These are phyloP conservation scores for Gossypium schwendimanii DNA, from an alignment of 441 rosid genomes.

Conservation along the genomic window DNA sequence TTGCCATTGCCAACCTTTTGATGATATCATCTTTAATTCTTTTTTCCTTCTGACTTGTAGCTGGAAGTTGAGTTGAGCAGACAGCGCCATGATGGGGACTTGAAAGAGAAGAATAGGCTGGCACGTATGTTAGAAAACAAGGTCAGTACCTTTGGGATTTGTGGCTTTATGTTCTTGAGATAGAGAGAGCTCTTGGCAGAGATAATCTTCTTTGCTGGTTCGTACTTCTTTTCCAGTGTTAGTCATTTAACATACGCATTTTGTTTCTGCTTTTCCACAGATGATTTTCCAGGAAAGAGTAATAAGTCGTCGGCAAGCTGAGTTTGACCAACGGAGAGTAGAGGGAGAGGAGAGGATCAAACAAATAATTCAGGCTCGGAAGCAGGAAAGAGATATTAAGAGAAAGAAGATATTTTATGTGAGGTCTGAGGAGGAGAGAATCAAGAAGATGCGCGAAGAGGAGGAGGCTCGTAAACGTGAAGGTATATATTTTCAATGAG, in stretches of 20 bases:
- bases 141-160: constrained; percentile 35
- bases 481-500: constrained; percentile 38
- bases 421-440: constrained; percentile 63
- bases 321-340: constrained; percentile 52
- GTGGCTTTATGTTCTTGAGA: background rate
- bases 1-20: background rate
- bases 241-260: background rate
- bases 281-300: constrained; percentile 64
- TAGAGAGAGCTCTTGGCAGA: background rate
- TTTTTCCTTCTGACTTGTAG: constrained; percentile 32
- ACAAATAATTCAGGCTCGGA: constrained; percentile 54
- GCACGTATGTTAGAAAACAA: constrained; percentile 66
- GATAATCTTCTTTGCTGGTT: background rate
- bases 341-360: constrained; percentile 76
- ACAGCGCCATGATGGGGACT: constrained; percentile 92
- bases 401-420: constrained; percentile 72
- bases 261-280: constrained; percentile 27
- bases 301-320: constrained; percentile 53
- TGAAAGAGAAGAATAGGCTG: constrained; percentile 81
- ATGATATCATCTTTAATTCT: background rate
- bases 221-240: background rate
- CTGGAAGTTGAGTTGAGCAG: constrained; percentile 79
- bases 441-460: constrained; percentile 59
- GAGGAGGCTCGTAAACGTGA: constrained; percentile 82
- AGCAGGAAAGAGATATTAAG: constrained; percentile 64